A percentile compares a stretch with the other conserved stretches of the same genome.
phyloP scores from a whole-genome alignment of 148 eudicot species.

The Rhododendron vialii region DNA sequence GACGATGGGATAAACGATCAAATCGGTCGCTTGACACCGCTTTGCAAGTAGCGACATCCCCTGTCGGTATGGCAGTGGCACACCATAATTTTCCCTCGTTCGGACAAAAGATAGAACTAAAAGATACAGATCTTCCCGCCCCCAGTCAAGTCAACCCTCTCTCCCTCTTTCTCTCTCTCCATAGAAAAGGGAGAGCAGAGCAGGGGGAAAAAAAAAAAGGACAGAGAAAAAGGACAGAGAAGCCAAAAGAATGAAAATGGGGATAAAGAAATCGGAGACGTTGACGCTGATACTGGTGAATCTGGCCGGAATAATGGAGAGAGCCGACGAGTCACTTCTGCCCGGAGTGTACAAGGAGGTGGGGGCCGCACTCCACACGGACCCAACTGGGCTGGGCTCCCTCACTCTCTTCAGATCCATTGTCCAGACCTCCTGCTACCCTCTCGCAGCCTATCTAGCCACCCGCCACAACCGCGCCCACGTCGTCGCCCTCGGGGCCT shows the following conservation, averaged over 20 bases:
- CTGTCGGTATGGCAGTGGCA: no score
- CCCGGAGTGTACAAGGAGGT: constrained; percentile 88
- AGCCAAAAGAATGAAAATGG: not conserved
- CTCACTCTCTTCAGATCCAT: constrained; percentile 73
- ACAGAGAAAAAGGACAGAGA: not conserved
- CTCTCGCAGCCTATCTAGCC: constrained; percentile 71
- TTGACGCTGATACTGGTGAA: constrained; percentile 60
- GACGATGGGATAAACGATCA: no score
- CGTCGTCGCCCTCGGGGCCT: constrained; percentile 78
- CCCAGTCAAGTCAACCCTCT: not conserved
- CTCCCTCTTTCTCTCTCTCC: not conserved
- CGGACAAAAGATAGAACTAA: not conserved
- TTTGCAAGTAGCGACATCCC: no score
- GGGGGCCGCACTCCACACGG: constrained; percentile 63
- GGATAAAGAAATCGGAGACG: constrained; percentile 28
- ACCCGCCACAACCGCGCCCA: constrained; percentile 65
- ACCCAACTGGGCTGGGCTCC: constrained; percentile 78
- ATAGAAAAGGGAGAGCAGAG: not conserved
- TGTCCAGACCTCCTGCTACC: constrained; percentile 69
- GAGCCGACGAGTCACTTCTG: constrained; percentile 72
- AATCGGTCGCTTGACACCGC: no score
- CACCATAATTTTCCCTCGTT: not conserved
- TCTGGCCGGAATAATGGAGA: constrained; percentile 78
- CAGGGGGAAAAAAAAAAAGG: not conserved
- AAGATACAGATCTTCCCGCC: not conserved